phyloP scores from a whole-genome alignment of 2,329 filamentous ascomycete genomes.

The Calonectria pseudoturangicola region DNA sequence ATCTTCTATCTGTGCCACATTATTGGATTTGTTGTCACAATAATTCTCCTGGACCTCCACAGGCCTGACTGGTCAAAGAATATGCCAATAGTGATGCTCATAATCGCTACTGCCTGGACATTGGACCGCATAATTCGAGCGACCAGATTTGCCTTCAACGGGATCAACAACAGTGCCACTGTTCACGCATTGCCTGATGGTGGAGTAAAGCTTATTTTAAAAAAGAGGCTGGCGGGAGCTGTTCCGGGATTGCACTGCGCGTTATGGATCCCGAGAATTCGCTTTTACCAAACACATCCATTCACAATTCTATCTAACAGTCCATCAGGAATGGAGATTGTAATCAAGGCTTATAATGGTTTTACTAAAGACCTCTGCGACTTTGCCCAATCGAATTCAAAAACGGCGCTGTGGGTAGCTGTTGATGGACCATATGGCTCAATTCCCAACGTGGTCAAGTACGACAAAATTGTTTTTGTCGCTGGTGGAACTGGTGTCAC shows the following conservation, averaged over 20 bases:
- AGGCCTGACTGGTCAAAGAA: slow-evolving; percentile 21
- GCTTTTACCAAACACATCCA: slow-evolving; percentile 1
- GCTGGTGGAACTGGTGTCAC: slow-evolving; percentile 6
- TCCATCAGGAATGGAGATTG: neutral
- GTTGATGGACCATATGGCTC: slow-evolving; percentile 12
- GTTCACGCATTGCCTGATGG: neutral
- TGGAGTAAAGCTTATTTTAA: slow-evolving; percentile 5
- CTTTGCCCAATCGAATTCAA: neutral
- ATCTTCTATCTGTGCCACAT: slow-evolving; percentile 1
- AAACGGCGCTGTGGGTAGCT: neutral
- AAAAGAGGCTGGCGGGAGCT: neutral
- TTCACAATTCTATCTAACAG: slow-evolving; percentile 14
- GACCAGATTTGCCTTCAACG: neutral
- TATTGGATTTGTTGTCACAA: neutral
- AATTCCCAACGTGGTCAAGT: neutral
- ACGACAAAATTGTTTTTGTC: slow-evolving; percentile 13
- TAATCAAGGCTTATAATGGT: slow-evolving; percentile 5
- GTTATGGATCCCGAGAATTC: neutral
- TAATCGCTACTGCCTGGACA: neutral
- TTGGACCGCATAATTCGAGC: neutral
- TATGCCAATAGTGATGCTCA: neutral
- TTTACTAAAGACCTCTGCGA: slow-evolving; percentile 10
- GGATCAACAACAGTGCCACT: slow-evolving; percentile 1
- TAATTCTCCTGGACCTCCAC: neutral
- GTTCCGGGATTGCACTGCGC: neutral